phyloP scores from a whole-genome alignment of 2,329 filamentous ascomycete genomes.

The Xylaria sp. region DNA sequence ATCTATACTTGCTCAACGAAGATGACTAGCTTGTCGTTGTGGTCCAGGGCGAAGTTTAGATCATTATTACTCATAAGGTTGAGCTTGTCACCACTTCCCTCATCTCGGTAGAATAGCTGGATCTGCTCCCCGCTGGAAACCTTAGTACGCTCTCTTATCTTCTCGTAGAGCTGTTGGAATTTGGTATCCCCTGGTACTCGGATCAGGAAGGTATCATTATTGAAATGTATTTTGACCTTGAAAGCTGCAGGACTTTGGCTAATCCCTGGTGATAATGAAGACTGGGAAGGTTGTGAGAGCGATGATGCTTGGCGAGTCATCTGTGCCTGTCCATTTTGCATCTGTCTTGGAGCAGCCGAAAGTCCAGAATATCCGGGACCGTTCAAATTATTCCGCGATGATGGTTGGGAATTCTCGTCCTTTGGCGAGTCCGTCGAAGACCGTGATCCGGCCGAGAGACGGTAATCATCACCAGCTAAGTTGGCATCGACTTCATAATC shows the following conservation, averaged over 20 bases:
- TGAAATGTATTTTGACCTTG: constrained; percentile 96
- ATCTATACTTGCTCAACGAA: constrained; percentile 68
- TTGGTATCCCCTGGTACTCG: constrained; percentile 84
- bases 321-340: constrained; percentile 52
- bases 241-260: constrained; percentile 66
- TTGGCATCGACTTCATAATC: constrained; percentile 91
- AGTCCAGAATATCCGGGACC: constrained; percentile 65
- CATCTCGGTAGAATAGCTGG: constrained; percentile 86
- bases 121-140: constrained; percentile 75
- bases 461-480: constrained; percentile 74
- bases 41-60: constrained; percentile 79
- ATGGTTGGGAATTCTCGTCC: constrained; percentile 70
- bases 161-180: constrained; percentile 81
- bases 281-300: constrained; percentile 64
- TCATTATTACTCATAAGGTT: constrained; percentile 83
- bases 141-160: constrained; percentile 85
- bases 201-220: constrained; percentile 91
- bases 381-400: constrained; percentile 72
- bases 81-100: constrained; percentile 78
- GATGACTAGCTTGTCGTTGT: constrained; percentile 88
- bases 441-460: constrained; percentile 76
- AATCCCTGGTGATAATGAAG: constrained; percentile 64
- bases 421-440: constrained; percentile 72
- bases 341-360: constrained; percentile 61
- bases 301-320: constrained; percentile 59